These are phyloP conservation scores for Eruca vesicaria DNA, from an alignment of 441 rosid species.

Conservation along the genomic window DNA sequence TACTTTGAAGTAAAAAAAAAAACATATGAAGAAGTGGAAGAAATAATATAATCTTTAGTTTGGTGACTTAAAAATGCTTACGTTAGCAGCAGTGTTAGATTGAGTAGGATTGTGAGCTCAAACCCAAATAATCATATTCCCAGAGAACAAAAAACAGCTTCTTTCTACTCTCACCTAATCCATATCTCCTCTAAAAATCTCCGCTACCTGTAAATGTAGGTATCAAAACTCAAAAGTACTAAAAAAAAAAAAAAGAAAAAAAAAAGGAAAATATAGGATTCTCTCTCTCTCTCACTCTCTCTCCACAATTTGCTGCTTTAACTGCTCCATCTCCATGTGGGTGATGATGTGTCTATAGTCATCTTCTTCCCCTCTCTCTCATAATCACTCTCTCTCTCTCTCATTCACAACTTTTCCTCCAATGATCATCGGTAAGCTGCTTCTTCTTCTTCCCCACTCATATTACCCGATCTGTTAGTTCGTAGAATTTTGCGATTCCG, in stretches of 20 bases:
- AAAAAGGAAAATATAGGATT: conserved; percentile 28
- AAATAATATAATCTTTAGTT: too few relatives aligned
- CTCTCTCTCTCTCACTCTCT: conserved; percentile 40
- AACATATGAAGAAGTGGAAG: too few relatives aligned
- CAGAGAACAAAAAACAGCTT: too few relatives aligned
- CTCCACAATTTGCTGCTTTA: conserved; percentile 33
- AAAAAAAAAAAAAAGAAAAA: neutral
- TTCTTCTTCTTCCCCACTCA: conserved; percentile 6
- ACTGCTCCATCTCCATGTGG: conserved; percentile 32
- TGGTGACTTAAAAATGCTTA: too few relatives aligned
- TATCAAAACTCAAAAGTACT: conserved; percentile 5
- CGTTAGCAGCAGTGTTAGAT: too few relatives aligned
- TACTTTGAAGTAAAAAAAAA: too few relatives aligned
- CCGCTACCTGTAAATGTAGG: too few relatives aligned
- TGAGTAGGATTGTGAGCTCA: too few relatives aligned
- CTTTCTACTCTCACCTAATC: too few relatives aligned
- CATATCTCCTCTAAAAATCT: too few relatives aligned
- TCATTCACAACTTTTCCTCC: conserved; percentile 36
- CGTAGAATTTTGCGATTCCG: neutral
- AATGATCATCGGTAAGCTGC: conserved; percentile 60
- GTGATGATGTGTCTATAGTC: conserved; percentile 22
- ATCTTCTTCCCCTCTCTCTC: conserved; percentile 7
- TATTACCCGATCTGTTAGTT: neutral
- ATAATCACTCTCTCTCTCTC: conserved; percentile 7
- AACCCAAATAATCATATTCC: too few relatives aligned